These are phyloP conservation scores for Colletotrichum falcatum DNA, from an alignment of 2,329 filamentous ascomycete species.

Conservation along the genomic window DNA sequence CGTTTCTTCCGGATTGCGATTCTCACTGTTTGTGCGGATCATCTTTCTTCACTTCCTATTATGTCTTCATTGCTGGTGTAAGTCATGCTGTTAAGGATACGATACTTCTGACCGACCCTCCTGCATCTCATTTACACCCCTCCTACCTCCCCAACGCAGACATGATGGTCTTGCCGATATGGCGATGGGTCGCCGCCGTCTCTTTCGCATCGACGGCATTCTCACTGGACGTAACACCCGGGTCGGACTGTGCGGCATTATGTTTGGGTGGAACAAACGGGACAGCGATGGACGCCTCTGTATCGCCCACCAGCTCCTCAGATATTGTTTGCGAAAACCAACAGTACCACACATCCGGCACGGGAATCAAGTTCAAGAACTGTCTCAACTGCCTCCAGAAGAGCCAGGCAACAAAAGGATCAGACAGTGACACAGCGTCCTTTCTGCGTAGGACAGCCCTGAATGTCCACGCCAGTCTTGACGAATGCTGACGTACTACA, in stretches of 20 bases:
- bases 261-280: constrained; percentile 57
- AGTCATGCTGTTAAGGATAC: no score
- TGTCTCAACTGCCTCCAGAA: constrained; percentile 61
- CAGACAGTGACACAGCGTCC: constrained; percentile 58
- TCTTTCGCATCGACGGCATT: constrained; percentile 37
- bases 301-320: constrained; percentile 56
- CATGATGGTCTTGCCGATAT: background rate
- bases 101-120: no score
- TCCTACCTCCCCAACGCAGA: no score
- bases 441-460: constrained; percentile 64
- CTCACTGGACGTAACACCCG: constrained; percentile 61
- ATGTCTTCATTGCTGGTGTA: no score
- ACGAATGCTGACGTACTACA: no score
- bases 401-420: constrained; percentile 55
- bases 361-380: constrained; percentile 59
- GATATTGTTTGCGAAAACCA: constrained; percentile 62
- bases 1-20: no score
- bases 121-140: no score
- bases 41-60: no score
- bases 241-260: constrained; percentile 61
- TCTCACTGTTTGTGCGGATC: no score
- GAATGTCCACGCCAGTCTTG: no score
- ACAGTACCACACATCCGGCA: constrained; percentile 52
- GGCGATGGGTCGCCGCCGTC: constrained; percentile 23
- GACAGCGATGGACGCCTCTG: constrained; percentile 49